A percentile compares a stretch with the other conserved stretches of the same genome.
These are phyloP conservation scores for Pseudomassariella vexata DNA, from an alignment of 2,329 filamentous ascomycete genomes.

Conservation along the genomic window DNA sequence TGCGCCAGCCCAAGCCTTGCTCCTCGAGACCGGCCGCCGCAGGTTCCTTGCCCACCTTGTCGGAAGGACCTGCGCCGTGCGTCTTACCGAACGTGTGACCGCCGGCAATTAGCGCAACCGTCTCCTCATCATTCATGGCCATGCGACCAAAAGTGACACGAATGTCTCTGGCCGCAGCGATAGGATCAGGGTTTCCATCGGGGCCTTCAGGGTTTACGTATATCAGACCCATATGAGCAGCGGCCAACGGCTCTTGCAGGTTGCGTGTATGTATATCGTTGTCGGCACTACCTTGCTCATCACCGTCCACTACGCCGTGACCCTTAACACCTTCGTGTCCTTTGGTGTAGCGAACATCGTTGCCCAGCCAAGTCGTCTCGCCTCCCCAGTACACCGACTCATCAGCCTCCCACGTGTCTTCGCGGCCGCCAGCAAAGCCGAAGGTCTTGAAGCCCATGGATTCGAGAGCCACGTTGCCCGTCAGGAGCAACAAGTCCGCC, in stretches of 20 bases:
- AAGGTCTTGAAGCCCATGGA: slow-evolving; percentile 70
- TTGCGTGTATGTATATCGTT: slow-evolving; percentile 52
- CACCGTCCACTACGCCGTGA: slow-evolving; percentile 25
- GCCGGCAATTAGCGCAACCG: slow-evolving; percentile 71
- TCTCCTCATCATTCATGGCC: slow-evolving; percentile 82
- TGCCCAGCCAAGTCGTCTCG: slow-evolving; percentile 69
- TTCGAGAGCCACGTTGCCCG: slow-evolving; percentile 73
- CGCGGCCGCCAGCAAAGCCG: slow-evolving; percentile 67
- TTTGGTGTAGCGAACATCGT: slow-evolving; percentile 61
- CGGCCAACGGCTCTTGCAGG: slow-evolving; percentile 62
- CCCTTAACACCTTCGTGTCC: slow-evolving; percentile 39
- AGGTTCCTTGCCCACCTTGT: slow-evolving; percentile 63
- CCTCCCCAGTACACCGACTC: slow-evolving; percentile 73
- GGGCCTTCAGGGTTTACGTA: slow-evolving; percentile 80
- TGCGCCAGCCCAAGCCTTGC: slow-evolving; percentile 70
- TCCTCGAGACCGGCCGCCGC: slow-evolving; percentile 56
- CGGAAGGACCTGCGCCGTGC: slow-evolving; percentile 62
- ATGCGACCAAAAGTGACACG: slow-evolving; percentile 70
- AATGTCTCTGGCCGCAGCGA: slow-evolving; percentile 66
- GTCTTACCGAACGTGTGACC: slow-evolving; percentile 79
- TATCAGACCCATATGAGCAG: slow-evolving; percentile 71
- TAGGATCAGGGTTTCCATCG: slow-evolving; percentile 63
- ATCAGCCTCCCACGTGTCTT: slow-evolving; percentile 70
- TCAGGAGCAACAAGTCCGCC: slow-evolving; percentile 66
- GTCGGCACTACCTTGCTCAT: slow-evolving; percentile 19